Conservation (phyloP, 768 basidiomycete species). For the Mycena sanguinolenta region DNA sequence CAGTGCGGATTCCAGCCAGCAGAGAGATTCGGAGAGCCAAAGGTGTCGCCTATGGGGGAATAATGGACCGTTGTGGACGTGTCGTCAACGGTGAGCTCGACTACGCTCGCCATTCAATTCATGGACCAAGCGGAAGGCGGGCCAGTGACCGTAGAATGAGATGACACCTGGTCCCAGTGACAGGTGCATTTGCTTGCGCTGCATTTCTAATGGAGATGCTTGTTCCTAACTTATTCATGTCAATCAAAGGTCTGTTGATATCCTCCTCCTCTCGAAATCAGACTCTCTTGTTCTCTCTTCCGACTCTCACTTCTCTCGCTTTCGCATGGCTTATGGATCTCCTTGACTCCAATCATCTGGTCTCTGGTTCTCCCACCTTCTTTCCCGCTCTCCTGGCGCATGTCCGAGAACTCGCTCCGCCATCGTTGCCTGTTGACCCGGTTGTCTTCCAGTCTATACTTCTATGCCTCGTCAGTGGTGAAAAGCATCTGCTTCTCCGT, state of each 20-base stretch:
- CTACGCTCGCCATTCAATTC: conserved; percentile 49
- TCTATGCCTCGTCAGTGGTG: conserved; percentile 71
- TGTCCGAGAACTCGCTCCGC: conserved; percentile 54
- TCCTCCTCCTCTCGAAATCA: too few relatives aligned
- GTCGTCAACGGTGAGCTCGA: conserved; percentile 69
- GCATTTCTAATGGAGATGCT: background rate
- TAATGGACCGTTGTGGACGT: conserved; percentile 75
- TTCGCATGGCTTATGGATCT: conserved; percentile 4
- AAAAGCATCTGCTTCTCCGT: conserved; percentile 75
- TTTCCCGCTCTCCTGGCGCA: conserved; percentile 64
- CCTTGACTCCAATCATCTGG: conserved; percentile 42
- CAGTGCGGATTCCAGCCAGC: conserved; percentile 82
- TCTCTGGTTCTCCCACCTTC: conserved; percentile 60
- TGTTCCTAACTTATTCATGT: too few relatives aligned
- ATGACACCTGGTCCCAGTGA: too few relatives aligned
- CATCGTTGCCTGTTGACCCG: conserved; percentile 69
- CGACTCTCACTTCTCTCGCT: background rate
- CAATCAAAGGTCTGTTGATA: too few relatives aligned
- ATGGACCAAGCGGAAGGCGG: conserved; percentile 26
- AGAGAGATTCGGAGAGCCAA: conserved; percentile 60
- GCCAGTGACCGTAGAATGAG: too few relatives aligned
- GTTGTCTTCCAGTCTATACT: conserved; percentile 76
- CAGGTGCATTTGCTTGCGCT: background rate
- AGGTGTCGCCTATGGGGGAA: conserved; percentile 70
- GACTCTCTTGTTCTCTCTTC: too few relatives aligned